phyloP scores from a whole-genome alignment of 2,329 filamentous ascomycete genomes.

The Neonectria magnoliae region DNA sequence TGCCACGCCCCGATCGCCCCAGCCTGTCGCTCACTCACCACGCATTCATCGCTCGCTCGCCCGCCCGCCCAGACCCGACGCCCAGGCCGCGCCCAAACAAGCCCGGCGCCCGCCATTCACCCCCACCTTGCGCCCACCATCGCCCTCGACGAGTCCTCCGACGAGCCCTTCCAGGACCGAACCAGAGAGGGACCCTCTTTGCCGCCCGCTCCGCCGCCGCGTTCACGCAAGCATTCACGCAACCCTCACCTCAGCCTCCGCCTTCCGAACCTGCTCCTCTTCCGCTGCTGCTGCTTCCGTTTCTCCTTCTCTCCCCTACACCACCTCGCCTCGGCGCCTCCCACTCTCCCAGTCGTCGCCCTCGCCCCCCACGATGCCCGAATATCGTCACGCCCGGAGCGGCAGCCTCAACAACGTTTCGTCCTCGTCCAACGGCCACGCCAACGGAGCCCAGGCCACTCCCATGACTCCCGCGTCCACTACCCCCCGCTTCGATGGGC shows the following conservation, averaged over 20 bases:
- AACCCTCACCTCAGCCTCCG: constrained; percentile 33
- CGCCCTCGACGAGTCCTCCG: constrained; percentile 35
- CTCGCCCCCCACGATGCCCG: constrained; percentile 52
- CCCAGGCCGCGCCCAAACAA: constrained; percentile 9
- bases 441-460: constrained; percentile 46
- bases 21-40: constrained; percentile 28
- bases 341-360: constrained; percentile 32
- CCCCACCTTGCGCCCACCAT: constrained; percentile 28
- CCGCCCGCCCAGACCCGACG: constrained; percentile 1
- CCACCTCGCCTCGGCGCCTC: constrained; percentile 32
- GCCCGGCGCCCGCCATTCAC: constrained; percentile 36
- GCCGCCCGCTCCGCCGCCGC: constrained; percentile 42
- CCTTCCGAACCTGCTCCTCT: constrained; percentile 26
- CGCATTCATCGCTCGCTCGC: constrained; percentile 26
- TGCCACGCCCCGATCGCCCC: constrained; percentile 11
- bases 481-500: constrained; percentile 63
- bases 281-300: constrained; percentile 24
- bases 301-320: constrained; percentile 20
- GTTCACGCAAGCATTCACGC: constrained; percentile 42
- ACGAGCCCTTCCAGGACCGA: constrained; percentile 14
- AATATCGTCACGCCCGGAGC: constrained; percentile 67
- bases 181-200: constrained; percentile 30
- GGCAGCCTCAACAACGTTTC: constrained; percentile 66
- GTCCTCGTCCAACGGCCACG: constrained; percentile 43
- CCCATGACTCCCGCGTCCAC: constrained; percentile 43